Conservation (phyloP, 345 rosid genomes). For the Camelina hispida region DNA sequence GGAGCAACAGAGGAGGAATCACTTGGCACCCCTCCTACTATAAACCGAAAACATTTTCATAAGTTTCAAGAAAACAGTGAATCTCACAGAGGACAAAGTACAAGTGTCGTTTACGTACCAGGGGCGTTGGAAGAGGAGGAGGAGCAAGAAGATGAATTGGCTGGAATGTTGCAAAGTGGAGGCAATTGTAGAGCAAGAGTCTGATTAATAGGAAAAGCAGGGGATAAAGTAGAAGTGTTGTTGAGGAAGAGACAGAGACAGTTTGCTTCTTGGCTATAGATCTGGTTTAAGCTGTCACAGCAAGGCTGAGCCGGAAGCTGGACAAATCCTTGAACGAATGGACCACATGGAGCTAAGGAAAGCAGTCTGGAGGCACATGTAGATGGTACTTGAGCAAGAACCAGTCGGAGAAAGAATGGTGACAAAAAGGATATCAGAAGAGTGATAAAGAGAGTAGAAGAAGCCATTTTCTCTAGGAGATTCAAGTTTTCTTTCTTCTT, state of each 20-base stretch:
- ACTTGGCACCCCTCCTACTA: conserved; percentile 46
- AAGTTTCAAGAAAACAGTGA: conserved; percentile 1
- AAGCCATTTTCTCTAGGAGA: conserved; percentile 30
- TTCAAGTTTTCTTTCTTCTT: conserved; percentile 42
- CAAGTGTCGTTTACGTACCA: background rate
- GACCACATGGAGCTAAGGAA: conserved; percentile 67
- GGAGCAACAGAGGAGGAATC: conserved; percentile 47
- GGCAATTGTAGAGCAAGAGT: conserved; percentile 72
- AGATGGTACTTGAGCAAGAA: conserved; percentile 50
- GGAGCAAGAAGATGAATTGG: conserved; percentile 59
- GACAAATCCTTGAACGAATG: conserved; percentile 68
- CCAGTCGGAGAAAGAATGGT: conserved; percentile 22
- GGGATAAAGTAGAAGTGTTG: conserved; percentile 47
- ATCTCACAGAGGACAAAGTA: conserved; percentile 6
- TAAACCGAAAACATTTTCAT: background rate
- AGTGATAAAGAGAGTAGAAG: conserved; percentile 37
- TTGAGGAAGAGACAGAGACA: conserved; percentile 80
- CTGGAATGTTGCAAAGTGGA: conserved; percentile 56
- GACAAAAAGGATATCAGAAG: conserved; percentile 44
- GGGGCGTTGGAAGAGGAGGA: conserved; percentile 50
- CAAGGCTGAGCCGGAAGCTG: conserved; percentile 62
- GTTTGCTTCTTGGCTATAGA: conserved; percentile 55
- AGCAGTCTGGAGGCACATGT: conserved; percentile 65
- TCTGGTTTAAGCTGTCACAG: conserved; percentile 66
- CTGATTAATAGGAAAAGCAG: conserved; percentile 66